phyloP scores from a whole-genome alignment of 1,284 basidiomycete species.

The Naganishia sp. region DNA sequence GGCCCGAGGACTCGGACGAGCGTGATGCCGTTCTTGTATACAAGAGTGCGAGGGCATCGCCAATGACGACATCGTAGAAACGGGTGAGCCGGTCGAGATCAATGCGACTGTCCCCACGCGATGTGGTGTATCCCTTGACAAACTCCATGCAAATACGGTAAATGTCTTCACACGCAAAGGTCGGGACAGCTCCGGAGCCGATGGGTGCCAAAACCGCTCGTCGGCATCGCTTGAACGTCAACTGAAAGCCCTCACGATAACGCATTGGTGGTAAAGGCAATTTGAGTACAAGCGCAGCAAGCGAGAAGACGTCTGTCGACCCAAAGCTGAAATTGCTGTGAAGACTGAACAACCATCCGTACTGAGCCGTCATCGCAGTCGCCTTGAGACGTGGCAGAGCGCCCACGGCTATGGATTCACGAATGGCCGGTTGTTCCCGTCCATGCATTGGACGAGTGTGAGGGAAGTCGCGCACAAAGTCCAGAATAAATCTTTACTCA shows the following conservation, averaged over 20 bases:
- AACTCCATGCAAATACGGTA: conserved; percentile 35
- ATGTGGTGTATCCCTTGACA: no score
- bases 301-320: neutral
- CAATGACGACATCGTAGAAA: no score
- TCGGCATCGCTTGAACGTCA: neutral
- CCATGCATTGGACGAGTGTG: neutral
- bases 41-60: no score
- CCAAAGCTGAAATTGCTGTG: neutral
- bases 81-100: no score
- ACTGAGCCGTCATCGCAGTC: neutral
- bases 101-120: no score
- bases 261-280: neutral
- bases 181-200: no score
- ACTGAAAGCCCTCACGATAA: neutral
- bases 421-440: neutral
- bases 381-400: neutral
- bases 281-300: neutral
- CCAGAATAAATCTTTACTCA: neutral
- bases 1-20: no score
- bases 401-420: neutral
- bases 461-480: neutral
- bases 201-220: no score
- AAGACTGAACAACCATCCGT: neutral
- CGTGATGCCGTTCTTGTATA: no score
- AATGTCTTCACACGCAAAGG: no score